Percentiles rank a stretch among this genome's conserved stretches.
Evolutionary conservation across 495 filamentous ascomycete genomes (phyloP).

Genomic region (Stereocaulon alpinum): DNA sequence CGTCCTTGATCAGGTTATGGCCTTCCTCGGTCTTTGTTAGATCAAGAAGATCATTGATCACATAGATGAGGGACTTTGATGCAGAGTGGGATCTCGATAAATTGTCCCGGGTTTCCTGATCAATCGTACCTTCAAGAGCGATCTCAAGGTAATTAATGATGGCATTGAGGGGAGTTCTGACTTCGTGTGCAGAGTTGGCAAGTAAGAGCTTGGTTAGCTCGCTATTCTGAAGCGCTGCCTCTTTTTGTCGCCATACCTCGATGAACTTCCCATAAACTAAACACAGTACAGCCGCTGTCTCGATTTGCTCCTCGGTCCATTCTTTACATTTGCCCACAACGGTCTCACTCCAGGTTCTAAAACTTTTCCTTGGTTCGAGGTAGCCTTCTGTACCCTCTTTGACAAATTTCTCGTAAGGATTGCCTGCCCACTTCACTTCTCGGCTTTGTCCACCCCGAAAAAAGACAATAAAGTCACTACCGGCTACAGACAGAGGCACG

Average conservation of each 20-base stretch:
- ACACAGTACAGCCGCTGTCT: conserved; percentile 82
- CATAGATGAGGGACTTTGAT: conserved; percentile 91
- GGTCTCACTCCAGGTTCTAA: conserved; percentile 65
- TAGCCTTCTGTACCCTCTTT: conserved; percentile 57
- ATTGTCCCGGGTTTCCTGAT: conserved; percentile 79
- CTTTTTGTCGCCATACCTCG: conserved; percentile 88
- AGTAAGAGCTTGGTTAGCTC: conserved; percentile 71
- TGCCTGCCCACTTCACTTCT: conserved; percentile 87
- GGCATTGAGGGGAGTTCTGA: conserved; percentile 87
- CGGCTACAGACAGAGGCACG: conserved; percentile 68
- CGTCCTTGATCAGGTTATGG: conserved; percentile 67
- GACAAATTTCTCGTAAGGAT: conserved; percentile 75
- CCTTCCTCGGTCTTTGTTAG: conserved; percentile 85
- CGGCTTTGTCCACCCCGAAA: conserved; percentile 70
- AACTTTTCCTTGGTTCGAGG: conserved; percentile 67
- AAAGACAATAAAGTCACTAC: conserved; percentile 83
- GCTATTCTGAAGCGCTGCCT: conserved; percentile 72
- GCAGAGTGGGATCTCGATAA: conserved; percentile 81
- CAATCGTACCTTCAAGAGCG: conserved; percentile 73
- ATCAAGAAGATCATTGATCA: conserved; percentile 92
- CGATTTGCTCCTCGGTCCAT: conserved; percentile 50
- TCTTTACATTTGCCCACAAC: conserved; percentile 67
- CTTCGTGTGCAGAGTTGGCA: conserved; percentile 90
- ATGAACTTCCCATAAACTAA: conserved; percentile 88
- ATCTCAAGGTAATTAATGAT: conserved; percentile 97